phyloP scores from a whole-genome alignment of 352 stramenopile species.

The Saprolegnia diclina region DNA sequence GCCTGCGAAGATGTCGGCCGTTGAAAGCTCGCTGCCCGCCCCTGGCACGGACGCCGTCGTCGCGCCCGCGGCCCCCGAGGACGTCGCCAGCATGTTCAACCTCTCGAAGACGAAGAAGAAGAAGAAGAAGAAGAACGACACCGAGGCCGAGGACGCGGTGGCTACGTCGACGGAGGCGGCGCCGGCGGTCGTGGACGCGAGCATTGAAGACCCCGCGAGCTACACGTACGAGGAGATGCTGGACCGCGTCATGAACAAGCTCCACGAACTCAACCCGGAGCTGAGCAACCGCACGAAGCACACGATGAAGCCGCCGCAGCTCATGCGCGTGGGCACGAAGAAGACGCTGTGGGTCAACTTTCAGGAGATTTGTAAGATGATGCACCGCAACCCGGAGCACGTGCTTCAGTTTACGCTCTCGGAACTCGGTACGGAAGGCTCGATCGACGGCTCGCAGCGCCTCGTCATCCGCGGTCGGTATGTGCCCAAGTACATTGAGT shows the following conservation, averaged over 20 bases:
- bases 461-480: conserved; percentile 98
- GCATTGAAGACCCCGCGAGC: conserved; percentile 73
- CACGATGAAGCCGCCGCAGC: conserved; percentile 86
- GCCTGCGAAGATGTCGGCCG: conserved; percentile 1
- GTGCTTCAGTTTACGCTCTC: conserved; percentile 99
- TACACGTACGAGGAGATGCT: conserved; percentile 96
- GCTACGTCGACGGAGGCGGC: conserved; percentile 32
- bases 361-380: conserved; percentile 97
- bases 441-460: conserved; percentile 98
- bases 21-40: conserved; percentile 22
- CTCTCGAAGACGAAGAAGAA: conserved; percentile 90
- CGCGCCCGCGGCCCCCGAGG: conserved; percentile 56
- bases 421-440: conserved; percentile 98
- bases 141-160: conserved; percentile 43
- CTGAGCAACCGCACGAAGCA: conserved; percentile 93
- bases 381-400: conserved; percentile 97
- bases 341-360: conserved; percentile 99
- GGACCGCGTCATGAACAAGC: conserved; percentile 90
- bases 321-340: conserved; percentile 92
- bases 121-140: conserved; percentile 86
- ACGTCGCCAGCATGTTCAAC: conserved; percentile 88
- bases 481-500: conserved; percentile 99
- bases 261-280: conserved; percentile 96
- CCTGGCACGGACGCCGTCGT: conserved; percentile 38
- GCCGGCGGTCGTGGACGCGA: conserved; percentile 31